Conservation (phyloP, 768 basidiomycete species). For the Hortiboletus flavorubellus region DNA sequence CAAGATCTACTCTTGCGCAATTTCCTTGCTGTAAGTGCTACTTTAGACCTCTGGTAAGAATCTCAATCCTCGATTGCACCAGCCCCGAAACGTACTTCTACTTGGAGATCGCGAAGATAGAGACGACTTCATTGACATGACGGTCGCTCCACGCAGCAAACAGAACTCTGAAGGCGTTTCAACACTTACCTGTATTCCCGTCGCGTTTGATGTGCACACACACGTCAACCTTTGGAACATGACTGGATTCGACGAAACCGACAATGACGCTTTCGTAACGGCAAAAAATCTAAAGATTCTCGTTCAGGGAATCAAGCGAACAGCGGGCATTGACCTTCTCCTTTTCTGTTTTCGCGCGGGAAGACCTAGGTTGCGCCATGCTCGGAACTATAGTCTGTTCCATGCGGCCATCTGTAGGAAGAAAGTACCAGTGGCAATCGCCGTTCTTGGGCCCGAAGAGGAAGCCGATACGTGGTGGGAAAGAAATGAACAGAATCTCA, state of each 20-base stretch:
- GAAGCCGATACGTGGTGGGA: constrained; percentile 26
- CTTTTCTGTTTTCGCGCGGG: constrained; percentile 28
- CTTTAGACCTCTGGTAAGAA: not conserved
- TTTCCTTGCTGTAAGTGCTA: constrained; percentile 15
- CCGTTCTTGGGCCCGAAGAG: constrained; percentile 33
- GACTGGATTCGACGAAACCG: constrained; percentile 11
- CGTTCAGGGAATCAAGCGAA: constrained; percentile 13
- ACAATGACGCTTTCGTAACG: constrained; percentile 11
- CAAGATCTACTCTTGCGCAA: constrained; percentile 5
- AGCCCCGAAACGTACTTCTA: constrained; percentile 21
- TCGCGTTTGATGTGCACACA: constrained; percentile 3
- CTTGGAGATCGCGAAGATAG: constrained; percentile 18
- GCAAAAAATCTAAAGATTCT: constrained; percentile 15
- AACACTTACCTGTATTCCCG: constrained; percentile 1
- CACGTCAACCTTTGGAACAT: constrained; percentile 20
- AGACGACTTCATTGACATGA: constrained; percentile 10
- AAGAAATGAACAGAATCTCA: constrained; percentile 20
- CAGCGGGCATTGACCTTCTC: constrained; percentile 21
- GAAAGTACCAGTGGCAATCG: constrained; percentile 30
- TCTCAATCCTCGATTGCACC: not conserved
- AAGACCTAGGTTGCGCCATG: constrained; percentile 16
- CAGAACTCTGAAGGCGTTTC: not conserved
- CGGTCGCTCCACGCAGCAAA: not conserved
- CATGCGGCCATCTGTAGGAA: constrained; percentile 27
- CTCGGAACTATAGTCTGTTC: constrained; percentile 32